phyloP scores from a whole-genome alignment of 805 yeast species.

The Priceomyces melissophilus region DNA sequence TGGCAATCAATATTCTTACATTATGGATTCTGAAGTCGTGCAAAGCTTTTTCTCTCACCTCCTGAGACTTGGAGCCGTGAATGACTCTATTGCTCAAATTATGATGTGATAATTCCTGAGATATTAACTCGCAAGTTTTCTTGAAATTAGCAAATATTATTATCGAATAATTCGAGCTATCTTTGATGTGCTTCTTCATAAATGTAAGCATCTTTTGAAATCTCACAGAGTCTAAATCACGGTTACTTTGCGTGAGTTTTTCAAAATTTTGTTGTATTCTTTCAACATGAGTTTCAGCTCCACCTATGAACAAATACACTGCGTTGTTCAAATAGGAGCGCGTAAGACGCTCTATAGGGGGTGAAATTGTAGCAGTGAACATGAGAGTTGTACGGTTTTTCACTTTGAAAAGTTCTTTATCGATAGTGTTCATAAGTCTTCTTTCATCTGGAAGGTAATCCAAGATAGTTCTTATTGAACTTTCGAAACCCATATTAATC shows the following conservation, averaged over 20 bases:
- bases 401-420: constrained; percentile 36
- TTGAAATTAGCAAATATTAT: constrained; percentile 82
- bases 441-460: constrained; percentile 46
- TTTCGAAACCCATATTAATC: constrained; percentile 94
- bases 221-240: constrained; percentile 30
- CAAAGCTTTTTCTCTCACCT: constrained; percentile 77
- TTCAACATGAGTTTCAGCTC: constrained; percentile 60
- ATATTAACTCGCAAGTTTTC: constrained; percentile 65
- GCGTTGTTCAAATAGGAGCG: constrained; percentile 60
- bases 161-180: constrained; percentile 30
- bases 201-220: constrained; percentile 41
- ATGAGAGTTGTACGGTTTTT: constrained; percentile 64
- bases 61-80: constrained; percentile 87
- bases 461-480: constrained; percentile 62
- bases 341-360: constrained; percentile 64
- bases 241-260: constrained; percentile 26
- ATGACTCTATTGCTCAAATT: constrained; percentile 54
- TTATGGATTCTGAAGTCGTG: constrained; percentile 52
- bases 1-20: constrained; percentile 72
- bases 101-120: constrained; percentile 42
- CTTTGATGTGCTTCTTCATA: constrained; percentile 41
- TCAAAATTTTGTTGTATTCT: constrained; percentile 67
- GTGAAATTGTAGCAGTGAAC: constrained; percentile 94
- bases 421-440: constrained; percentile 19
- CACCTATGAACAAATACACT: constrained; percentile 64